Base-by-base conservation (phyloP, 176 grass and related monocot species). In the Alopecurus myosuroides region DNA sequence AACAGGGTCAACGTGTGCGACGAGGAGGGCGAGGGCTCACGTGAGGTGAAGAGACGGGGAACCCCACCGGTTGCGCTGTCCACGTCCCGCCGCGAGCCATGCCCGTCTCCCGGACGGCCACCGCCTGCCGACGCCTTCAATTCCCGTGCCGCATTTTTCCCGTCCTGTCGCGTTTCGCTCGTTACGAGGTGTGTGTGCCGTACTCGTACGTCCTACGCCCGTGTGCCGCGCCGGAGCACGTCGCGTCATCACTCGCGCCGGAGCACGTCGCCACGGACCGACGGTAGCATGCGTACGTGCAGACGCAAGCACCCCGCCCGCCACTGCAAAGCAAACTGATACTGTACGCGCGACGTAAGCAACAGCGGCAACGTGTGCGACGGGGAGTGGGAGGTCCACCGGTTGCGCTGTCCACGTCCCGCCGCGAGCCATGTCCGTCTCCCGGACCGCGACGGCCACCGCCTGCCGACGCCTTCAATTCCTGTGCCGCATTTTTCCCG, bases 371-470 rank as follows among this genome's bases (percentile, higher is more conserved):
- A 62, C 67, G 37, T n/a, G n/a, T 46, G 61, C 22, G 46, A 3
- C 7, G 36, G 1, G 30, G 1, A 14, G 49, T 22, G 25, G n/a
- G n/a, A n/a, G n/a, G n/a, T 41, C 14, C 50, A 36, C 9, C 41
- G 7, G 84, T 77, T 83, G 80, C 74, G 65, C 61, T 7, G 83
- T 85, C 88, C 83, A 74, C 84, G 30, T 39, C 37, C 37, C 37
- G n/a, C n/a, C n/a, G n/a, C n/a, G n/a, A n/a, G n/a, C 80, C 29
- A 46, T 50, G 35, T 15, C 55, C 74, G n/a, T n/a, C 23, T 9
- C 44, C n/a, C 13, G 30, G 33, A 62, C 50, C 2, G 28, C 81
- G 80, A 52, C 51, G 1, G 25, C 79, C 58, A 14, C 61, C 6
- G n/a, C 20, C 39, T 5, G 36, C 22, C 22, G 22, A 20, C 51